Conservation (phyloP, 352 stramenopile species). For the Hyaloperonospora arabidopsidis region DNA sequence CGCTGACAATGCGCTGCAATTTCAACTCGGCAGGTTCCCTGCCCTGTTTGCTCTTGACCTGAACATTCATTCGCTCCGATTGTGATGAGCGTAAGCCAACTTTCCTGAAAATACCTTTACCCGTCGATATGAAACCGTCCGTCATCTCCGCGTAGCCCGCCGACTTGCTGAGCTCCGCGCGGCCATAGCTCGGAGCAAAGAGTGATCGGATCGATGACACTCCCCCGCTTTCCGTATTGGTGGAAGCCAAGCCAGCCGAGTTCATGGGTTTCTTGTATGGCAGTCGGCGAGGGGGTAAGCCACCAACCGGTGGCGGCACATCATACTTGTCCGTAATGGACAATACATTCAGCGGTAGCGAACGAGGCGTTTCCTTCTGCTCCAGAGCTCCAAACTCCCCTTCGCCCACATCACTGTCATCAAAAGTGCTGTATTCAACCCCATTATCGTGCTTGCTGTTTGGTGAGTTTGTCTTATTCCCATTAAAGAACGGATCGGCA, state of each 20-base stretch:
- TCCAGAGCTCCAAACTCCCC: slow-evolving; percentile 17
- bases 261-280: slow-evolving; percentile 40
- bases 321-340: slow-evolving; percentile 35
- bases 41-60: slow-evolving; percentile 28
- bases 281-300: slow-evolving; percentile 23
- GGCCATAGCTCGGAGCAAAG: slow-evolving; percentile 35
- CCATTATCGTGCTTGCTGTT: slow-evolving; percentile 19
- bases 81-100: slow-evolving; percentile 52
- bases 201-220: slow-evolving; percentile 37
- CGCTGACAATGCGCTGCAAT: slow-evolving; percentile 28
- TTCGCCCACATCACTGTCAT: slow-evolving; percentile 24
- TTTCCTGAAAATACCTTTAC: slow-evolving; percentile 83
- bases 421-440: slow-evolving; percentile 27
- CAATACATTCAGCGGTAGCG: slow-evolving; percentile 18
- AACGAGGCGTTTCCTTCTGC: slow-evolving; percentile 15
- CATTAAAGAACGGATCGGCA: slow-evolving; percentile 58
- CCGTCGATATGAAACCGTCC: slow-evolving; percentile 80
- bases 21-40: slow-evolving; percentile 24
- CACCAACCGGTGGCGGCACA: slow-evolving; percentile 20
- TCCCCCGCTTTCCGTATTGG: slow-evolving; percentile 38
- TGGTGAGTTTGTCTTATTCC: slow-evolving; percentile 20
- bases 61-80: slow-evolving; percentile 27
- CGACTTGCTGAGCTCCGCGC: slow-evolving; percentile 41
- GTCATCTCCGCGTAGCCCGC: slow-evolving; percentile 47
- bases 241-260: slow-evolving; percentile 41